Percentiles rank a stretch among this genome's conserved stretches.
Evolutionary conservation across 495 filamentous ascomycete genomes (phyloP).

Genomic region (Penicillium pulvis): DNA sequence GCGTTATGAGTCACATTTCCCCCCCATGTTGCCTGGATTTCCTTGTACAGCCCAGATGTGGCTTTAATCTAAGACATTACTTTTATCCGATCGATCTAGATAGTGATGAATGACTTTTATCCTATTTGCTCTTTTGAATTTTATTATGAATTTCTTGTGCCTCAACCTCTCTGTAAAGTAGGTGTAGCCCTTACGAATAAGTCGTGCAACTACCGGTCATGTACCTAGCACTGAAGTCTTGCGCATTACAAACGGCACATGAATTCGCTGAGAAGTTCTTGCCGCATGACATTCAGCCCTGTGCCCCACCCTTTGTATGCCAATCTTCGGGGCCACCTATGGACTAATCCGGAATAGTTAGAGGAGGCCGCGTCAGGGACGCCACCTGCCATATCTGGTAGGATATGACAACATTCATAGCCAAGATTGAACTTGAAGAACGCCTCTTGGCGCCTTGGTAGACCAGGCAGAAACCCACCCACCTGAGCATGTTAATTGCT

Average conservation of each 20-base stretch:
- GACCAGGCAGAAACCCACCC: background rate
- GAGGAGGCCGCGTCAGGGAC: conserved; percentile 9
- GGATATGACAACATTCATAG: background rate
- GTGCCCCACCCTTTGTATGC: background rate
- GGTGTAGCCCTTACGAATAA: too few relatives aligned
- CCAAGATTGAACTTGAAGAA: background rate
- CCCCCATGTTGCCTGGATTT: background rate
- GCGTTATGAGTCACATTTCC: background rate
- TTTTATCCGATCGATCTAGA: background rate
- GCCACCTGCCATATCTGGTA: background rate
- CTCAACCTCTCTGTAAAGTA: background rate
- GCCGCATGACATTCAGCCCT: conserved; percentile 16
- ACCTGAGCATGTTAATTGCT: too few relatives aligned
- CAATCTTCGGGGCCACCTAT: background rate
- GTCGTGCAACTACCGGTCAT: background rate
- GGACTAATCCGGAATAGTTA: background rate
- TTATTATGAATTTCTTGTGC: background rate
- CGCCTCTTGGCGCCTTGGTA: background rate
- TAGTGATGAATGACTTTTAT: background rate
- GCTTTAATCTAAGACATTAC: too few relatives aligned
- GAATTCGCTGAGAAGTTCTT: background rate
- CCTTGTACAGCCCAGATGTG: background rate
- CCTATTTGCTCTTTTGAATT: background rate
- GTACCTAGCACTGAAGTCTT: background rate
- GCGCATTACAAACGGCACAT: background rate